phyloP scores from a whole-genome alignment of 768 basidiomycete genomes.

The Tephrocybe sp. region DNA sequence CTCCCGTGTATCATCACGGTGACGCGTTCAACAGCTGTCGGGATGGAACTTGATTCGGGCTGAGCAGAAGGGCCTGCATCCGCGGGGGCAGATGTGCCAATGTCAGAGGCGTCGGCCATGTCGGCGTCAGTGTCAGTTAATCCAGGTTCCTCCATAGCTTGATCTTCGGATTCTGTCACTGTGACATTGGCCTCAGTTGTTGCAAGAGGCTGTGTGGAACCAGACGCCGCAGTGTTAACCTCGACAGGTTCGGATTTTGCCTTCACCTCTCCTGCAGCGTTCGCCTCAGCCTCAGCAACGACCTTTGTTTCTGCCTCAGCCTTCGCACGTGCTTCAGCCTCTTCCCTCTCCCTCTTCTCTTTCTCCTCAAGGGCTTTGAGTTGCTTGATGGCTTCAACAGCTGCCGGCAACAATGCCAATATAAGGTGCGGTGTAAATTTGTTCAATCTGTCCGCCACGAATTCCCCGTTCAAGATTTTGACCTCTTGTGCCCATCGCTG shows the following conservation, averaged over 20 bases:
- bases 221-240: conserved; percentile 29
- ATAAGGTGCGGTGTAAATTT: conserved; percentile 71
- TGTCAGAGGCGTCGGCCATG: conserved; percentile 16
- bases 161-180: conserved; percentile 23
- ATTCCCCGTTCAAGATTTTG: conserved; percentile 76
- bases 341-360: conserved; percentile 39
- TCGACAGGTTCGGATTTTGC: conserved; percentile 27
- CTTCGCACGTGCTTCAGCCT: conserved; percentile 35
- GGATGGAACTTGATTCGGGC: conserved; percentile 21
- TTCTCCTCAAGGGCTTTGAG: conserved; percentile 59
- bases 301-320: conserved; percentile 32
- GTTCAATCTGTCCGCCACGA: conserved; percentile 60
- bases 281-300: conserved; percentile 27
- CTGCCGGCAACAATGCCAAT: conserved; percentile 76
- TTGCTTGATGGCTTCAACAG: conserved; percentile 59
- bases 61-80: conserved; percentile 19
- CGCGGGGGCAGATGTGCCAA: conserved; percentile 36
- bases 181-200: conserved; percentile 7
- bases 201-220: conserved; percentile 18
- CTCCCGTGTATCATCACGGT: conserved; percentile 91
- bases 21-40: conserved; percentile 55
- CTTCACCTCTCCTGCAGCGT: conserved; percentile 38
- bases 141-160: conserved; percentile 30
- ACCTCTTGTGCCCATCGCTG: conserved; percentile 91
- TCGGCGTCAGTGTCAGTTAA: conserved; percentile 36